Evolutionary conservation across 257 asterid genomes (phyloP).

Genomic region (Solanum arcanum): DNA sequence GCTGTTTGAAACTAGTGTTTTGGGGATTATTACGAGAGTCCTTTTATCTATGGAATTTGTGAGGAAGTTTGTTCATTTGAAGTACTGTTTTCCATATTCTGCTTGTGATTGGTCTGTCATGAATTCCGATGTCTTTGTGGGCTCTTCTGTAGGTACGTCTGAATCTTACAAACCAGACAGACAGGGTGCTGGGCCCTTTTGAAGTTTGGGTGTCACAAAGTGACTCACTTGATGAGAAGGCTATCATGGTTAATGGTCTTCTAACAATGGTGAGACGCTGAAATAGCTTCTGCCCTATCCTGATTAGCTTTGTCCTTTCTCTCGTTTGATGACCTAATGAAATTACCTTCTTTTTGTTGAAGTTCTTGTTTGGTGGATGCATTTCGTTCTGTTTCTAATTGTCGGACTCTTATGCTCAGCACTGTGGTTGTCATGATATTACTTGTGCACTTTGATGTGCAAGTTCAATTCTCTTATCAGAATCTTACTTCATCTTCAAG

Average conservation of each 20-base stretch:
- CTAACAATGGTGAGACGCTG: conserved; percentile 57
- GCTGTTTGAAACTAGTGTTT: not conserved
- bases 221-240: conserved; percentile 65
- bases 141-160: conserved; percentile 41
- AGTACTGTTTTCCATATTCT: not conserved
- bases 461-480: not conserved
- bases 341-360: not conserved
- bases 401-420: not conserved
- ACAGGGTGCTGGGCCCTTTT: conserved; percentile 82
- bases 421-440: not conserved
- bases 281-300: not conserved
- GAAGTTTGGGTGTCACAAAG: conserved; percentile 73
- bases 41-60: not conserved
- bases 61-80: not conserved
- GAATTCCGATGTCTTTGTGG: not conserved
- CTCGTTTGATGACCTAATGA: not conserved
- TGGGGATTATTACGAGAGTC: not conserved
- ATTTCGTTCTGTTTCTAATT: not conserved
- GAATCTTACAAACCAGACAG: conserved; percentile 66
- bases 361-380: not conserved
- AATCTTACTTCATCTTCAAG: not conserved
- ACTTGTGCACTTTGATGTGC: not conserved
- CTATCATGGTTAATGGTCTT: conserved; percentile 88
- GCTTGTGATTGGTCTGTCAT: not conserved
- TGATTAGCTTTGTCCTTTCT: not conserved